Conservation (phyloP, 1,139 yeast genomes). For the Taphrina confusa region DNA sequence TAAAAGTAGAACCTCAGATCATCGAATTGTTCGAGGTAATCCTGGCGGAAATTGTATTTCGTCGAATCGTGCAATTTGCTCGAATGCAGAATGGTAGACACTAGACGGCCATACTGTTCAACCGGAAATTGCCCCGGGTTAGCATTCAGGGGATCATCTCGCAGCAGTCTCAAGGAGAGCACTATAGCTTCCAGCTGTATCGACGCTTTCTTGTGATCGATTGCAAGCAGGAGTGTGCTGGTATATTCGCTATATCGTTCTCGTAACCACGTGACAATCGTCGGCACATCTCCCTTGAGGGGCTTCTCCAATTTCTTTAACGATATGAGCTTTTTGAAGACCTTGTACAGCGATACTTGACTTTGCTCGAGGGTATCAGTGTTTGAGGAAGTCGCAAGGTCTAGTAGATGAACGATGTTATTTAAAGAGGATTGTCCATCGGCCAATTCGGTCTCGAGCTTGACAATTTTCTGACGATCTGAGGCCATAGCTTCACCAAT, state of each 20-base stretch:
- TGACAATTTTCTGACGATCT: background rate
- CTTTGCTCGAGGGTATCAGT: conserved; percentile 17
- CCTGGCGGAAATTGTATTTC: conserved; percentile 61
- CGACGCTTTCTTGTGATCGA: conserved; percentile 48
- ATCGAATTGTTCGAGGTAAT: conserved; percentile 54
- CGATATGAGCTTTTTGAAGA: conserved; percentile 16
- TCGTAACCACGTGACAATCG: conserved; percentile 57
- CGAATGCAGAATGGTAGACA: conserved; percentile 51
- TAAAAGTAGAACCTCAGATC: conserved; percentile 45
- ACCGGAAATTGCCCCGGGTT: conserved; percentile 67
- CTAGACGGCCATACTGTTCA: conserved; percentile 54
- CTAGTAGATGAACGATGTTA: conserved; percentile 30
- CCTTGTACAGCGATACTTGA: conserved; percentile 28
- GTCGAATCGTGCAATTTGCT: conserved; percentile 50
- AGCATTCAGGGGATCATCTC: conserved; percentile 59
- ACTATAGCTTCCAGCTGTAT: conserved; percentile 66
- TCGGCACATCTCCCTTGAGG: conserved; percentile 34
- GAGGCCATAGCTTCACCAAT: background rate
- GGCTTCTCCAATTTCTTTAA: conserved; percentile 30
- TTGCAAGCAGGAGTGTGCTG: conserved; percentile 49
- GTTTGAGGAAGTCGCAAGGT: conserved; percentile 16
- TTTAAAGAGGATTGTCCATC: conserved; percentile 30
- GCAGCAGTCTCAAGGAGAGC: conserved; percentile 61
- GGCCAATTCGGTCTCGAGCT: conserved; percentile 14
- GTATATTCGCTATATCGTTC: conserved; percentile 63